These are phyloP conservation scores for Symmetrospora coprosmae DNA, from an alignment of 768 basidiomycete genomes.

Conservation along the genomic window DNA sequence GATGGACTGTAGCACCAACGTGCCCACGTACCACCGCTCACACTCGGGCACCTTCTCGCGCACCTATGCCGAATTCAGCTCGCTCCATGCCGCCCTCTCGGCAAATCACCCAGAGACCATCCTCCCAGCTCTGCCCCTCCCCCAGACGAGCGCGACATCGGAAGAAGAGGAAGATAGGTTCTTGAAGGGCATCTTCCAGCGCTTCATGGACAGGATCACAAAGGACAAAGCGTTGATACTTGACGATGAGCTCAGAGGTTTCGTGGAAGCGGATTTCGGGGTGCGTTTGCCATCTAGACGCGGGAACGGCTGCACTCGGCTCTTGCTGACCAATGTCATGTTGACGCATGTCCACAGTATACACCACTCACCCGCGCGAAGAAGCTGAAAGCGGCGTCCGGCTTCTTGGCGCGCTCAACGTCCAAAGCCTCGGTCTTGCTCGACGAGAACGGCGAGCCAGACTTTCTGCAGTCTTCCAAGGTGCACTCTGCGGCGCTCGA, in stretches of 20 bases:
- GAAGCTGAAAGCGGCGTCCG: constrained; percentile 52
- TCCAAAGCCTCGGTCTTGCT: constrained; percentile 36
- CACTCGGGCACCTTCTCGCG: constrained; percentile 50
- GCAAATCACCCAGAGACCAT: constrained; percentile 91
- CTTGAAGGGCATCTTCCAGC: constrained; percentile 83
- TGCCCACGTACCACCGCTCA: constrained; percentile 52
- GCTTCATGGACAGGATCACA: constrained; percentile 84
- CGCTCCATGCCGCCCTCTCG: constrained; percentile 78
- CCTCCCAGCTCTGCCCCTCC: constrained; percentile 83
- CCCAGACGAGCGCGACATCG: constrained; percentile 87
- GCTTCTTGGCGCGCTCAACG: constrained; percentile 57
- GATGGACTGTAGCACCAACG: constrained; percentile 93
- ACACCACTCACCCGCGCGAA: constrained; percentile 63
- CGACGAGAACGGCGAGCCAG: constrained; percentile 82
- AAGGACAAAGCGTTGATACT: constrained; percentile 74
- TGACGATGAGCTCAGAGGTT: constrained; percentile 86
- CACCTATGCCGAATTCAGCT: constrained; percentile 85
- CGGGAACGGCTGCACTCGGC: background rate
- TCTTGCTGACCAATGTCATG: background rate
- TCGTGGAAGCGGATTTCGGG: constrained; percentile 95
- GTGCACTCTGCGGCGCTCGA: constrained; percentile 86
- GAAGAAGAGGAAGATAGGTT: constrained; percentile 97
- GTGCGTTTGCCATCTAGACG: constrained; percentile 34
- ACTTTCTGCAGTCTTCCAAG: constrained; percentile 74
- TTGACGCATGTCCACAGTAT: background rate